Evolutionary conservation across 768 basidiomycete species (phyloP).

Genomic region (Heimioporus sp.): DNA sequence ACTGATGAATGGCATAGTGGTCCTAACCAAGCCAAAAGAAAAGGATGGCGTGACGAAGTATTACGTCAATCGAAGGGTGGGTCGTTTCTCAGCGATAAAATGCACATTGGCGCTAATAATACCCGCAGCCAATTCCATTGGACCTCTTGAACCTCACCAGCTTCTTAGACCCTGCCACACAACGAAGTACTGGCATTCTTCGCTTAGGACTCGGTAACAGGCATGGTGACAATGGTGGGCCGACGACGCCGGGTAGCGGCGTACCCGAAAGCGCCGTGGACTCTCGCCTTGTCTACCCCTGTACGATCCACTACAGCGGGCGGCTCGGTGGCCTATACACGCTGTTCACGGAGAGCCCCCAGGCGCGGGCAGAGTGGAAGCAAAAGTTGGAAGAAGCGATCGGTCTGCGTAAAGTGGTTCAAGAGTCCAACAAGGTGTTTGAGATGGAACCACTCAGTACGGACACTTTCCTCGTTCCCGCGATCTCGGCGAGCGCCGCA

Average conservation of each 20-base stretch:
- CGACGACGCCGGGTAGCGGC: constrained; percentile 26
- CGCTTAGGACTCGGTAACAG: constrained; percentile 50
- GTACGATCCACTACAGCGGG: constrained; percentile 87
- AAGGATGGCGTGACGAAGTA: constrained; percentile 75
- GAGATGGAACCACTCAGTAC: constrained; percentile 88
- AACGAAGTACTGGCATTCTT: constrained; percentile 71
- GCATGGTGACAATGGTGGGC: constrained; percentile 27
- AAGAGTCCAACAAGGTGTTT: constrained; percentile 93
- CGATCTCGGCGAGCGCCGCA: constrained; percentile 45
- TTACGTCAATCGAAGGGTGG: constrained; percentile 75
- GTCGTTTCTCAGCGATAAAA: constrained; percentile 18
- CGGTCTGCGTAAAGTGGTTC: constrained; percentile 77
- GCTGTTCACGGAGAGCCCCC: constrained; percentile 79
- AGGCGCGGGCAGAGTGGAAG: constrained; percentile 84
- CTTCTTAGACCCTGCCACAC: constrained; percentile 77
- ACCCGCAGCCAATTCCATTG: constrained; percentile 80
- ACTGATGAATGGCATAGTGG: constrained; percentile 50
- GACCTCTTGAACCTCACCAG: constrained; percentile 85
- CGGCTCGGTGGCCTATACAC: constrained; percentile 84
- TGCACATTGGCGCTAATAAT: not conserved
- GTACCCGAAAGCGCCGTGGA: constrained; percentile 49
- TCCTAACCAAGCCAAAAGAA: constrained; percentile 84
- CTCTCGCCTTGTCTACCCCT: constrained; percentile 79
- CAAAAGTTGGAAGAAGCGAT: constrained; percentile 86
- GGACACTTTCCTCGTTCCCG: constrained; percentile 83